Conservation (phyloP, 148 eudicot species). For the Chenopodium album region DNA sequence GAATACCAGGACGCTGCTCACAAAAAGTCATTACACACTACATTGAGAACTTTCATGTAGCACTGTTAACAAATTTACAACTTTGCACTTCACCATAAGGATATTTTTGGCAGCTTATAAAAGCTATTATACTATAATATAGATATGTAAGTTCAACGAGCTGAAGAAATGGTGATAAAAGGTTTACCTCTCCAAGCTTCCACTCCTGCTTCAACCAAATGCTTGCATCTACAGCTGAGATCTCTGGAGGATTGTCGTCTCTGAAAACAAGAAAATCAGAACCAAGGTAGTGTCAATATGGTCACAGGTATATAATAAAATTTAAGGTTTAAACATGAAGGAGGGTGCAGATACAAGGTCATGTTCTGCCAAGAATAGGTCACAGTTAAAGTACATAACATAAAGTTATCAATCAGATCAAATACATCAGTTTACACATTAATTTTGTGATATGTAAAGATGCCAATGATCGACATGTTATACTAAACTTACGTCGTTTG, state of each 20-base stretch:
- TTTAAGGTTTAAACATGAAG: not conserved
- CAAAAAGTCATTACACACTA: not conserved
- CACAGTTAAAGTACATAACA: not conserved
- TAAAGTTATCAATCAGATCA: not conserved
- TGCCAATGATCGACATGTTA: not conserved
- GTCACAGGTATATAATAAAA: not conserved
- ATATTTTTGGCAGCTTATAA: not conserved
- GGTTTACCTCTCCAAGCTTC: slow-evolving; percentile 70
- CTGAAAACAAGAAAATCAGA: slow-evolving; percentile 34
- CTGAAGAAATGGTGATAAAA: not conserved
- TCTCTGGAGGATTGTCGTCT: slow-evolving; percentile 31
- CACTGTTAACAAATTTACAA: not conserved
- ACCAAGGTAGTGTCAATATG: not conserved
- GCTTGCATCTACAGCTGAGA: slow-evolving; percentile 39
- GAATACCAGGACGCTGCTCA: not conserved
- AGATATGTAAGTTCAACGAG: not conserved
- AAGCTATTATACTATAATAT: not conserved
- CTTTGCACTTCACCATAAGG: not conserved
- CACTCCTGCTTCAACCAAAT: slow-evolving; percentile 77
- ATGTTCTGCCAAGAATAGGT: not conserved
- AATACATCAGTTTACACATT: not conserved
- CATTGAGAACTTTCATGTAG: not conserved
- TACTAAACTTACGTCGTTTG: slow-evolving; percentile 20
- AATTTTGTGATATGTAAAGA: not conserved
- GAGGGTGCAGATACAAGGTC: not conserved